These are phyloP conservation scores for Brassica hybrid DNA, from an alignment of 441 rosid species.

Conservation along the genomic window DNA sequence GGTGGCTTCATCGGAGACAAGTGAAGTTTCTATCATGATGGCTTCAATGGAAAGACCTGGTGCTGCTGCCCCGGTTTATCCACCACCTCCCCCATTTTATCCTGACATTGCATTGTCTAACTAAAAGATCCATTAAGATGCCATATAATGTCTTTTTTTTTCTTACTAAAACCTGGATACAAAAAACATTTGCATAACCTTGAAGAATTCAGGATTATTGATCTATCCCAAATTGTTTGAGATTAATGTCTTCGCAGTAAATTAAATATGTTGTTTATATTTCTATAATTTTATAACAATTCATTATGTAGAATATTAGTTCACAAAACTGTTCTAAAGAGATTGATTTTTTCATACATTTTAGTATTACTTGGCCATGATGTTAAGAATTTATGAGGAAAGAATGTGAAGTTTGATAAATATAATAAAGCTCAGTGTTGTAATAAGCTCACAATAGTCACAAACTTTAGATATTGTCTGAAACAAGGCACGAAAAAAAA, in stretches of 20 bases:
- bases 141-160: constrained; percentile 29
- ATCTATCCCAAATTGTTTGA: constrained; percentile 39
- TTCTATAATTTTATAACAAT: constrained; percentile 4
- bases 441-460: background rate
- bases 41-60: constrained; percentile 9
- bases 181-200: constrained; percentile 9
- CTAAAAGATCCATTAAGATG: constrained; percentile 29
- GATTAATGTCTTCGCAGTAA: constrained; percentile 30
- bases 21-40: constrained; percentile 14
- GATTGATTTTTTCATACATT: background rate
- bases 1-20: constrained; percentile 17
- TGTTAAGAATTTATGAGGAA: background rate
- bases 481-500: background rate
- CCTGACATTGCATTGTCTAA: constrained; percentile 9
- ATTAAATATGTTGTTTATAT: constrained; percentile 37
- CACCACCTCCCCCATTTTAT: background rate
- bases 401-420: background rate
- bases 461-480: background rate
- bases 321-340: constrained; percentile 3
- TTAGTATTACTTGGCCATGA: background rate
- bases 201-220: constrained; percentile 10
- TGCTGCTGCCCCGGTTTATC: background rate
- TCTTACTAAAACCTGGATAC: constrained; percentile 29
- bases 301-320: constrained; percentile 21
- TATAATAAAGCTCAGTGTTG: background rate